phyloP scores from a whole-genome alignment of 768 basidiomycete genomes.

The Scleroderma bovista region DNA sequence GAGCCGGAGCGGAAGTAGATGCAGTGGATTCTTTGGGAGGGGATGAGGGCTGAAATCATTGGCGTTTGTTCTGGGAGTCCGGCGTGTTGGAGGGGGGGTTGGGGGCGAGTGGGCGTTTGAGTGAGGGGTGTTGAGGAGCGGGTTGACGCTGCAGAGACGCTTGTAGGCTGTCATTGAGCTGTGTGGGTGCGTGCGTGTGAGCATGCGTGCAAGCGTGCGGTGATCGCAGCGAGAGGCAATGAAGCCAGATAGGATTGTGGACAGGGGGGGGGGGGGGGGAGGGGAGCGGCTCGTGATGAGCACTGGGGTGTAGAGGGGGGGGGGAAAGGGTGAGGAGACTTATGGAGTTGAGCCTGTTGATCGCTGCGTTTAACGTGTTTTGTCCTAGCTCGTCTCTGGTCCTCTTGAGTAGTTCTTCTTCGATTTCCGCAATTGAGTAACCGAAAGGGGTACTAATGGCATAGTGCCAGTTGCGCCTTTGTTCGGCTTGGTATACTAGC shows the following conservation, averaged over 20 bases:
- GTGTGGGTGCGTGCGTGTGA: too few species aligned
- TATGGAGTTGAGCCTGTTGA: not conserved
- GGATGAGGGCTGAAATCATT: not conserved
- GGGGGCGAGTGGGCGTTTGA: too few species aligned
- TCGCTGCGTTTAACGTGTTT: not conserved
- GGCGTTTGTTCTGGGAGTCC: not conserved
- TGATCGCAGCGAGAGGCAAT: too few species aligned
- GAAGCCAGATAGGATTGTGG: too few species aligned
- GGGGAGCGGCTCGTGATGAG: too few species aligned
- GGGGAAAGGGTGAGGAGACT: not conserved
- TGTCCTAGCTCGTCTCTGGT: not conserved
- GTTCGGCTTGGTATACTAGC: slow-evolving; percentile 11
- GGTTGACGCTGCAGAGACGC: too few species aligned
- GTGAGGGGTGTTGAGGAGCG: not conserved
- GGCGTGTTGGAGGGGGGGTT: not conserved
- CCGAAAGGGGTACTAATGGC: not conserved
- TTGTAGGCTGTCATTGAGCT: too few species aligned
- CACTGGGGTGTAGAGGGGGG: too few species aligned
- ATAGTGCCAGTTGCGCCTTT: slow-evolving; percentile 5
- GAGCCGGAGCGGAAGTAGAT: too few species aligned
- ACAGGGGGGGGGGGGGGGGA: not conserved
- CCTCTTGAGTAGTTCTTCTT: not conserved
- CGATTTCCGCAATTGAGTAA: not conserved
- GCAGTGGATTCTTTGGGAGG: too few species aligned
- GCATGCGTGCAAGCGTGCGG: too few species aligned